Base-by-base conservation (phyloP, 441 rosid species). In the Brassica hybrid region DNA sequence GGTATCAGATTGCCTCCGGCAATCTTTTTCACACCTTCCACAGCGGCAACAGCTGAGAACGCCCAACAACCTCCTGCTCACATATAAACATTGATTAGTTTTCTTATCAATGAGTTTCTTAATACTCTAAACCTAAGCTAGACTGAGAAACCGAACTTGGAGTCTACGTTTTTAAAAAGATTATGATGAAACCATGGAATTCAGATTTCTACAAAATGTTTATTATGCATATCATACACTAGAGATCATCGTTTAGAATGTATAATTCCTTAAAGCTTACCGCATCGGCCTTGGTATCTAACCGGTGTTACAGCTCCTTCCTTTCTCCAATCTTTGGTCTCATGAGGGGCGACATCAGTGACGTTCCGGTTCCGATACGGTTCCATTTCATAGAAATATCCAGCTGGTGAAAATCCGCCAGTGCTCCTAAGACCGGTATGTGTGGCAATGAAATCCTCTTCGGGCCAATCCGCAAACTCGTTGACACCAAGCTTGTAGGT, bases 61-160 rank as follows among this genome's bases (percentile, higher is more conserved):
- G 73, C 78, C 78, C 78, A 75, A 6, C 78, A 75, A 66, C 48
- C 30, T 54, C 72, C 77, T 66, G 65, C 59, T 1, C 59, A 52
- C 7, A 52, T 52, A 16, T 52, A 14, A 41, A 14, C 17, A 54
- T 17, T 54, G 59, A 54, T 54, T 54, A 54, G 23, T 54, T 50
- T 50, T 50, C 57, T 50, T 50, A 6, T 52, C 57, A 52, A 6
- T 52, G 57, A 14, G 56, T 50, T n/a, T 50, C 56, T 7, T 50
- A 50, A 50, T 50, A 14, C 8, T n/a, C 17, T 50, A 50, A 50
- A 50, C 56, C n/a, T n/a, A n/a, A n/a, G n/a, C 56, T 50, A 50
- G 8, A 50, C 18, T 50, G 56, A 7, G 19, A 52, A 52, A 52
- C 19, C 57, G 2, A 52, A 52, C 57, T 52, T 52, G 57, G 9